Conservation (phyloP, 1,284 basidiomycete genomes). For the Ustilago crameri region DNA sequence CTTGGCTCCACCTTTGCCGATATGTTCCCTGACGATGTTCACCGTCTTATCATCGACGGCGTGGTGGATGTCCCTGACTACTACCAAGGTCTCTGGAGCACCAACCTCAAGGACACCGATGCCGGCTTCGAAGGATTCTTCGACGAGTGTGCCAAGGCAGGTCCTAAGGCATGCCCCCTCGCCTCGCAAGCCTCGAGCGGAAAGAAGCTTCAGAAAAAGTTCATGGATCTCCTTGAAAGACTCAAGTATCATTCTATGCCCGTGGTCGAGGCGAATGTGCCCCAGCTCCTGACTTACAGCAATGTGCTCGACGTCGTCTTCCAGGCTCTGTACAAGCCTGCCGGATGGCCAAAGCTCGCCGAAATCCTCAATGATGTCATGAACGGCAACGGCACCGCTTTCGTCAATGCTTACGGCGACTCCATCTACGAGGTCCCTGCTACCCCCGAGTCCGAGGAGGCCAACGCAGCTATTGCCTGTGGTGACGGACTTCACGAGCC, state of each 20-base stretch:
- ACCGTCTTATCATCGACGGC: conserved; percentile 50
- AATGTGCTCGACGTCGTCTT: conserved; percentile 41
- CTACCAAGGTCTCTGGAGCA: conserved; percentile 34
- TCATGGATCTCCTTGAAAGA: conserved; percentile 33
- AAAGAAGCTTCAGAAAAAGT: conserved; percentile 37
- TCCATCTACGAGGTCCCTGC: conserved; percentile 25
- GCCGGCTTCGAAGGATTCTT: conserved; percentile 41
- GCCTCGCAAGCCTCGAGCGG: conserved; percentile 19
- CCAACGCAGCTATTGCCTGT: conserved; percentile 41
- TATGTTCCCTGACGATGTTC: conserved; percentile 52
- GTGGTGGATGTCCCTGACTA: conserved; percentile 55
- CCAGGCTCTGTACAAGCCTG: conserved; percentile 38
- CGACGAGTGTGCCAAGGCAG: conserved; percentile 45
- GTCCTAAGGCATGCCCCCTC: conserved; percentile 34
- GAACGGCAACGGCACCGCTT: conserved; percentile 39
- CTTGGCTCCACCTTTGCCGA: conserved; percentile 50
- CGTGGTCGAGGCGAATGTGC: conserved; percentile 34
- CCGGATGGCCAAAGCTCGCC: conserved; percentile 40
- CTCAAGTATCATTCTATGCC: conserved; percentile 44
- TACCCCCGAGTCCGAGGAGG: conserved; percentile 28
- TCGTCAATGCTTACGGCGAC: conserved; percentile 41
- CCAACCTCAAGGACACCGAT: conserved; percentile 40
- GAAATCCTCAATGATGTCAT: conserved; percentile 41
- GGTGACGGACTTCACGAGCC: conserved; percentile 34
- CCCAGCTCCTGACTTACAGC: conserved; percentile 48